A percentile compares a stretch with the other conserved stretches of the same genome.
These are phyloP conservation scores for Rhodocollybia butyracea DNA, from an alignment of 768 basidiomycete genomes.

Conservation along the genomic window DNA sequence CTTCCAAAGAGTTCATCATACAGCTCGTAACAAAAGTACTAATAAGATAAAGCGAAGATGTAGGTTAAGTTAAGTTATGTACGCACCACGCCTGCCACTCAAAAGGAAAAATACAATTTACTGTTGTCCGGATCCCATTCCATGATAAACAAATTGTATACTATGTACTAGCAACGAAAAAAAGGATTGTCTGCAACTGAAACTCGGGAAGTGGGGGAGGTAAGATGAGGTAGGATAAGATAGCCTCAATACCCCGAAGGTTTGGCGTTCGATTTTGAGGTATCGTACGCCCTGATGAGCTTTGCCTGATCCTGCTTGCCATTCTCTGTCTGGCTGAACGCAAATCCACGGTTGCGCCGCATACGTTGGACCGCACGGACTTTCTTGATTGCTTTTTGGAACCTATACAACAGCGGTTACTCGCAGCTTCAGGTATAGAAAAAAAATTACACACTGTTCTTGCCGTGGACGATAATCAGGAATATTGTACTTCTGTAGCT, in stretches of 20 bases:
- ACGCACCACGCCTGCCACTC: neutral
- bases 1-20: too few relatives aligned
- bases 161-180: constrained; percentile 3
- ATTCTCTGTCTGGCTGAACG: constrained; percentile 96
- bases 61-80: neutral
- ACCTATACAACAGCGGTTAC: constrained; percentile 43
- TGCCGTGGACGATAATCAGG: constrained; percentile 96
- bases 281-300: constrained; percentile 85
- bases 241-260: constrained; percentile 78
- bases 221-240: too few relatives aligned
- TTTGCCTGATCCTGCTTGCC: constrained; percentile 84
- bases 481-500: constrained; percentile 98
- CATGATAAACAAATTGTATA: constrained; percentile 6
- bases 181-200: neutral
- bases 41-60: constrained; percentile 6
- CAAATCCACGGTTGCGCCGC: constrained; percentile 94
- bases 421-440: constrained; percentile 8
- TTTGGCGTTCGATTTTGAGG: constrained; percentile 66
- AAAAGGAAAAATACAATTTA: constrained; percentile 13
- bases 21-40: too few relatives aligned
- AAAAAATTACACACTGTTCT: constrained; percentile 71
- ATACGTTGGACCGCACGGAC: constrained; percentile 98
- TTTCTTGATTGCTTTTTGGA: constrained; percentile 99
- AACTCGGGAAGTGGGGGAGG: neutral
- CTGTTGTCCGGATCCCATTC: too few relatives aligned